These are phyloP conservation scores for Paramecium sexaurelia DNA, from an alignment of 73 alveolate genomes.

Conservation along the genomic window DNA sequence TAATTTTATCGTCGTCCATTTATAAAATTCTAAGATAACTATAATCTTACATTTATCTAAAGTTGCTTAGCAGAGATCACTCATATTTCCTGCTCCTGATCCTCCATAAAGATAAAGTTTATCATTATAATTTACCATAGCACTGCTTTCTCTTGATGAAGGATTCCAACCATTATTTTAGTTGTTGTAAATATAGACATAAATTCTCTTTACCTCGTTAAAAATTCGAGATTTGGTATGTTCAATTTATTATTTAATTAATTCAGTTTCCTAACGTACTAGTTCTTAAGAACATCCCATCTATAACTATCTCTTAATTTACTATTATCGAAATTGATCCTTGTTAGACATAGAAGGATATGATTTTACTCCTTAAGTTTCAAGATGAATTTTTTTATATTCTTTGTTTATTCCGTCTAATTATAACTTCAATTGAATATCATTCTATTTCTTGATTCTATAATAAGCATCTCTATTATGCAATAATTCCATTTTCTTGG, in stretches of 20 bases:
- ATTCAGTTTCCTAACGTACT: constrained; percentile 1
- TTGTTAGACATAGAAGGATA: constrained; percentile 5
- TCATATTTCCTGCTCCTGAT: background rate
- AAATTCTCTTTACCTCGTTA: background rate
- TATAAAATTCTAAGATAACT: background rate
- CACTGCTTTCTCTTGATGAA: background rate
- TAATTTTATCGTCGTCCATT: background rate
- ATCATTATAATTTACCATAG: background rate
- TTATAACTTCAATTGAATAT: background rate
- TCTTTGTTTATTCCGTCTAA: background rate
- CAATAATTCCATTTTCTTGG: background rate
- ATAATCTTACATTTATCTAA: background rate
- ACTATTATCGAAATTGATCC: background rate
- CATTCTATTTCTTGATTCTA: background rate
- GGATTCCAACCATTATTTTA: background rate
- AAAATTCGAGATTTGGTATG: background rate
- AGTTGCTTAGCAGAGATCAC: background rate
- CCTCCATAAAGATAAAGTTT: constrained; percentile 36
- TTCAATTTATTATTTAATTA: background rate
- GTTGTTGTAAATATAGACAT: background rate
- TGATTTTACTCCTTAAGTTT: background rate
- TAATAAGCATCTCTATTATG: constrained; percentile 16
- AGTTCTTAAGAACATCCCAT: constrained; percentile 1
- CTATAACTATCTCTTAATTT: background rate
- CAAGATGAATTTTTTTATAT: background rate